Base-by-base conservation (phyloP, 1,284 basidiomycete species). In the Golubevia sp. region DNA sequence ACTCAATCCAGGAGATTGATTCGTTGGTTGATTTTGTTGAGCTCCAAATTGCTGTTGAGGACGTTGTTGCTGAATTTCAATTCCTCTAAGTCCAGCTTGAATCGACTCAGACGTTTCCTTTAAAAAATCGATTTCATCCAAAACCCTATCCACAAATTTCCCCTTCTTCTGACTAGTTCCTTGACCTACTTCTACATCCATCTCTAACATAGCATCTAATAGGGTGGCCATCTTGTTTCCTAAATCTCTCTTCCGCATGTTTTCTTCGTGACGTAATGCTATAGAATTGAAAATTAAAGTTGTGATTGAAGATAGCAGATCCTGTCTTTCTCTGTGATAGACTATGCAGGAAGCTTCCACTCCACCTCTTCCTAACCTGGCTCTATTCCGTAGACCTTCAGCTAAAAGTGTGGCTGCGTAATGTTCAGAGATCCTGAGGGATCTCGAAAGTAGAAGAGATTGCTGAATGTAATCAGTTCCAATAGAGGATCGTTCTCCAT, bases 371-470 rank as follows among this genome's bases (percentile, higher is more conserved):
- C 65, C 73, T 75, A 75, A 83, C 24, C 73, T 74, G 18, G 76
- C 68, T 18, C 74, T 57, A 1, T 68, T 69, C 0, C 67, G 63
- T n/a, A 80, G 64, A 50, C 74, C 79, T 24, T 73, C 79, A 50
- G 82, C 77, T 11, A 83, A 64, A 24, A 83, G 70, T 3, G 77
- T 82, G 7, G 81, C 81, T 15, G 79, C 77, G 58, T 73, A 82
- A 49, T 66, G 64, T 57, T 81, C 80, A 24, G 80, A 82, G 34
- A 82, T 70, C 25, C 60, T 24, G 2, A 82, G 64, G 55, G 76
- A 67, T 26, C 70, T 70, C 5, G 79, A 64, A 18, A 83, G 69
- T 23, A 77, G 57, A 3, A 80, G 67, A 56, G 76, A 71, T 61
- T 76, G 74, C 49, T 77, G 74, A 6, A 77, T 70, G 67, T 76